phyloP scores from a whole-genome alignment of 139 green algal genomes.

The Chlorokybus atmophyticus region DNA sequence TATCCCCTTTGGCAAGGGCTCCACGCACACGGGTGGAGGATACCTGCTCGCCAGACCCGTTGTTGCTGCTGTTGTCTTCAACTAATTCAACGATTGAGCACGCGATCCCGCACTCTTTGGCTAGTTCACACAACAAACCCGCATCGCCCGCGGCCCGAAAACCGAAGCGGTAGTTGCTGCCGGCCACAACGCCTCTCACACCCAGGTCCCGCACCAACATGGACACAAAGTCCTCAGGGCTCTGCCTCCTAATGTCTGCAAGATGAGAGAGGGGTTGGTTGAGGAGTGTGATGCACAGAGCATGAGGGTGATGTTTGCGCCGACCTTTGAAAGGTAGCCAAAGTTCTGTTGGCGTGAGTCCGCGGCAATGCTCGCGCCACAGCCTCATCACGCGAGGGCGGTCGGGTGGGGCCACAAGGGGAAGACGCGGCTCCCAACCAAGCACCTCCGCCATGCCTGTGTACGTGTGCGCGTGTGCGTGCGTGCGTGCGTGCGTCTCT shows the following conservation, averaged over 20 bases:
- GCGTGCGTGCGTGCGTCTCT: no score
- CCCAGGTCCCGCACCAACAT: conserved; percentile 54
- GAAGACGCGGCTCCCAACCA: conserved; percentile 20
- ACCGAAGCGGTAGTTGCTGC: conserved; percentile 76
- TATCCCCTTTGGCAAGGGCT: conserved; percentile 6
- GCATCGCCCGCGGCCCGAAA: conserved; percentile 63
- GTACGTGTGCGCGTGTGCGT: no score
- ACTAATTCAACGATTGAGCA: conserved; percentile 12
- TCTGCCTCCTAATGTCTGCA: no score
- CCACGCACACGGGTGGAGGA: conserved; percentile 13
- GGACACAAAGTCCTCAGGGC: conserved; percentile 67
- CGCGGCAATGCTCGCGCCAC: conserved; percentile 23
- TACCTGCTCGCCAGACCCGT: conserved; percentile 3
- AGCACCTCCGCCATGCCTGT: conserved; percentile 26
- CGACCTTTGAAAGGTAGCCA: no score
- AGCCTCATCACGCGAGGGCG: conserved; percentile 44
- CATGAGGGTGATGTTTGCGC: no score
- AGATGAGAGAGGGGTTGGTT: no score
- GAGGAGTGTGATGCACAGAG: no score
- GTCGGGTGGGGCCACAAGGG: conserved; percentile 53
- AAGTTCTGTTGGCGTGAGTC: conserved; percentile 41
- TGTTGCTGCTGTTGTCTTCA: no score
- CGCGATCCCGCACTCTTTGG: not conserved
- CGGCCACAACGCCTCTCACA: conserved; percentile 64
- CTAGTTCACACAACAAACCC: not conserved